Conservation (phyloP, 108 stramenopile genomes). For the Skeletonema tropicum region DNA sequence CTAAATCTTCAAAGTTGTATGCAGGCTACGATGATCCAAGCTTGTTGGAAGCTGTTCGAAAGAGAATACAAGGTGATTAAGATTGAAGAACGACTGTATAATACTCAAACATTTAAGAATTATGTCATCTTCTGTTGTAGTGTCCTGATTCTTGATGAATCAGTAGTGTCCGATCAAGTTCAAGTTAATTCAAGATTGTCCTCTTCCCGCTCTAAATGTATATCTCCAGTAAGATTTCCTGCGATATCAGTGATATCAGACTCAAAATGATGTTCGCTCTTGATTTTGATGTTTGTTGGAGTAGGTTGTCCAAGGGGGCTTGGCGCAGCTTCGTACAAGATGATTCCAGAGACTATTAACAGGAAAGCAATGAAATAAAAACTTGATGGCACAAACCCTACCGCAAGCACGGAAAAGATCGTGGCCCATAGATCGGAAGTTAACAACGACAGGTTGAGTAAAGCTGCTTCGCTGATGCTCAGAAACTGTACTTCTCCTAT, state of each 20-base stretch:
- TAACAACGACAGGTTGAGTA: slow-evolving; percentile 82
- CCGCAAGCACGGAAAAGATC: slow-evolving; percentile 76
- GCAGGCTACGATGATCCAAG: not conserved
- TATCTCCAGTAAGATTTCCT: not conserved
- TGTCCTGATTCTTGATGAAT: not conserved
- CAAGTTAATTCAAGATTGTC: not conserved
- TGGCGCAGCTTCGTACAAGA: slow-evolving; percentile 91
- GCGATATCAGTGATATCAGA: not conserved
- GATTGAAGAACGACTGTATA: not conserved
- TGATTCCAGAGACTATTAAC: slow-evolving; percentile 83
- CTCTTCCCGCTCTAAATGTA: not conserved
- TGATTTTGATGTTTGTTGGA: not conserved
- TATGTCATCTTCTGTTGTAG: not conserved
- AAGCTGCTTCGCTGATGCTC: slow-evolving; percentile 64
- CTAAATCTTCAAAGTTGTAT: not conserved
- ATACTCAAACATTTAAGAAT: not conserved
- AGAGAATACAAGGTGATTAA: not conserved
- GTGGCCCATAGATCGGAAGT: slow-evolving; percentile 95
- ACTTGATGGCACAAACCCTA: slow-evolving; percentile 61
- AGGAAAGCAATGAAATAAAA: slow-evolving; percentile 85
- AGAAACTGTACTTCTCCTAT: slow-evolving; percentile 54
- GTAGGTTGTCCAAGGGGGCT: slow-evolving; percentile 45
- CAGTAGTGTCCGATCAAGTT: not conserved
- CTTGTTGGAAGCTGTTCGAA: not conserved
- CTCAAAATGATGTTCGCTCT: not conserved